Percentiles rank a stretch among this genome's conserved stretches.
These are phyloP conservation scores for Exophiala sp. DNA, from an alignment of 2,329 filamentous ascomycete species.

Conservation along the genomic window DNA sequence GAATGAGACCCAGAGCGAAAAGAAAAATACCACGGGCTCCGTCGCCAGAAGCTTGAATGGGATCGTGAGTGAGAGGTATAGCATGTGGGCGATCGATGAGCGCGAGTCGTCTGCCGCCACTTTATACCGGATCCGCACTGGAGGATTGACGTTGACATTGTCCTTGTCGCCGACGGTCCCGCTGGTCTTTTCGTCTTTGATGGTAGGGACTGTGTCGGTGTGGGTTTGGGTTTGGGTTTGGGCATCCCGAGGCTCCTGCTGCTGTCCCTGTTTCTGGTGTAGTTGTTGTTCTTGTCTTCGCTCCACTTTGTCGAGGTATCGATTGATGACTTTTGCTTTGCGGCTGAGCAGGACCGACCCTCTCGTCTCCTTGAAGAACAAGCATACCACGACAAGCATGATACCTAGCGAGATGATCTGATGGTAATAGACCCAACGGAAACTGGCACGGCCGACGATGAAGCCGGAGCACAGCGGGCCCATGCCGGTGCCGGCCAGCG, in stretches of 20 bases:
- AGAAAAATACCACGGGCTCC: conserved; percentile 62
- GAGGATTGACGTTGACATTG: background rate
- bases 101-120: conserved; percentile 24
- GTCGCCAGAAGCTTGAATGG: conserved; percentile 49
- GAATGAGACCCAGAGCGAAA: conserved; percentile 84
- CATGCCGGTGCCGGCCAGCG: conserved; percentile 70
- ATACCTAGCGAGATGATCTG: conserved; percentile 65
- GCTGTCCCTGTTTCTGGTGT: background rate
- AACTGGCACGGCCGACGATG: conserved; percentile 60
- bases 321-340: conserved; percentile 68
- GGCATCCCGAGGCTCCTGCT: background rate
- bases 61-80: conserved; percentile 25
- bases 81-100: conserved; percentile 24
- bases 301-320: conserved; percentile 64
- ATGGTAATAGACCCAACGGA: conserved; percentile 87
- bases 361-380: conserved; percentile 75
- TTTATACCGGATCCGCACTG: conserved; percentile 21
- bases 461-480: conserved; percentile 68
- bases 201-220: background rate
- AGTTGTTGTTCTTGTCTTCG: background rate
- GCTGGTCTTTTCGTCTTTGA: background rate
- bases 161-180: background rate
- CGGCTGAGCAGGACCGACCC: conserved; percentile 71
- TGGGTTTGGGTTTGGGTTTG: background rate
- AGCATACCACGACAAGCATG: conserved; percentile 57